Percentiles rank a stretch among this genome's conserved stretches.
phyloP scores from a whole-genome alignment of 805 yeast genomes.

The Starmerella etchellsii region DNA sequence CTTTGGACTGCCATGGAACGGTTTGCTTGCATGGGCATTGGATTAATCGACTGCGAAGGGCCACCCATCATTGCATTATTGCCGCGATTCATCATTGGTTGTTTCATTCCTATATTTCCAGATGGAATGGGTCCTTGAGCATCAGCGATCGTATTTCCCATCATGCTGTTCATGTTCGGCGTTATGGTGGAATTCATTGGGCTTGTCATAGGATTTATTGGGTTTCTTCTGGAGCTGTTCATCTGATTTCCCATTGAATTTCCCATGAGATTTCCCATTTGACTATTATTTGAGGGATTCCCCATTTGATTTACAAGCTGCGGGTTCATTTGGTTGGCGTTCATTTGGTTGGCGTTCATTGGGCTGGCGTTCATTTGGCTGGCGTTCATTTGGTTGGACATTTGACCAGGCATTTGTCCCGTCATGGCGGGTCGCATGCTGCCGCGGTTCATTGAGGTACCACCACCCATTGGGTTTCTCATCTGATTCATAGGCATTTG shows the following conservation, averaged over 20 bases:
- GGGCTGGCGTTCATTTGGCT: neutral
- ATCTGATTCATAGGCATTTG: conserved; percentile 1
- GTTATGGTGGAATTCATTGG: neutral
- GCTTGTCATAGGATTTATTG: neutral
- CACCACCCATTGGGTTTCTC: conserved; percentile 1
- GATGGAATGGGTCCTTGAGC: no score
- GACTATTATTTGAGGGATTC: neutral
- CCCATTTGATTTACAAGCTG: conserved; percentile 6
- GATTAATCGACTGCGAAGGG: neutral
- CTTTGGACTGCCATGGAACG: neutral
- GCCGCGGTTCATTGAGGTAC: no score
- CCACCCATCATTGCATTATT: neutral
- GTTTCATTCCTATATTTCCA: no score
- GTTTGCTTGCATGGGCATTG: neutral
- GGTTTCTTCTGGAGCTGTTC: neutral
- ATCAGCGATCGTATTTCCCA: no score
- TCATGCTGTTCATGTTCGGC: neutral
- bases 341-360: neutral
- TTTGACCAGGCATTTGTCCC: neutral
- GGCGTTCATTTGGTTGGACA: neutral
- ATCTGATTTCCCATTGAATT: neutral
- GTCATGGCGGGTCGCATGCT: neutral
- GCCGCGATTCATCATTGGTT: neutral
- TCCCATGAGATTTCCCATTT: neutral
- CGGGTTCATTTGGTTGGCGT: neutral